Evolutionary conservation across 768 basidiomycete genomes (phyloP), one percentile per base, ranked within the genome.

Genomic region (Antrodiella citrinella): DNA sequence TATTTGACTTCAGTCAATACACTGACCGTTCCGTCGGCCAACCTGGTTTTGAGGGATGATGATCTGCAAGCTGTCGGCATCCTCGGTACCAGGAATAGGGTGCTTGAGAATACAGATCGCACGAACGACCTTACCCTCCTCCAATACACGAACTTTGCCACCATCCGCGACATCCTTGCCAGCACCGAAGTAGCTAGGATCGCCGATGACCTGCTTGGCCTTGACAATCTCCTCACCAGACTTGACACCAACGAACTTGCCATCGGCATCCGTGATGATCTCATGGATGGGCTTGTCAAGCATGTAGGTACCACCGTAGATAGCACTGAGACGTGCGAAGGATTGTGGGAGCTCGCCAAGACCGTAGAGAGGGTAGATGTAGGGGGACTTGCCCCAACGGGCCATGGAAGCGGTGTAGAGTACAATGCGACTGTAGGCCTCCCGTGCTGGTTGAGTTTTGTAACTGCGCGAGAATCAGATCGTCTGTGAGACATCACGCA

Each of bases 231-330:
- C 96, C 12, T 77, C 74, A 18, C 80, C 92, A 58, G 86, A 87
- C 30, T 84, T 86, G 42, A 98, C 96, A 44, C 96, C 96, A 49
- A 90, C 77, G 58, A 99, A 98, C 65, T 86, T 89, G 59, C 96
- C 96, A 52, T 82, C 77, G 11, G 71, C 66, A 65, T 87, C 89
- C 41, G 85, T 91, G 49, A 96, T 85, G 58, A 98, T 92, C 64
- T 87, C 80, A 53, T 95, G 84, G 60, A 96, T 86, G 43, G 74
- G 75, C 72, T 99, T 99, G 75, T 97, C 93, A 51, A 99, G 85
- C 96, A 99, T 99, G 74, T 99, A 99, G 11, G 96, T 99, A 39
- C 96, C 96, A 38, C 96, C 96, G 64, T 99, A 97, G 65, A 99
- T 97, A 57, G 96, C 96, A 54, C 89, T 92, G 49, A 99, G 81